Conservation (phyloP, 257 asterid genomes). For the Oldenlandia corymbosa region DNA sequence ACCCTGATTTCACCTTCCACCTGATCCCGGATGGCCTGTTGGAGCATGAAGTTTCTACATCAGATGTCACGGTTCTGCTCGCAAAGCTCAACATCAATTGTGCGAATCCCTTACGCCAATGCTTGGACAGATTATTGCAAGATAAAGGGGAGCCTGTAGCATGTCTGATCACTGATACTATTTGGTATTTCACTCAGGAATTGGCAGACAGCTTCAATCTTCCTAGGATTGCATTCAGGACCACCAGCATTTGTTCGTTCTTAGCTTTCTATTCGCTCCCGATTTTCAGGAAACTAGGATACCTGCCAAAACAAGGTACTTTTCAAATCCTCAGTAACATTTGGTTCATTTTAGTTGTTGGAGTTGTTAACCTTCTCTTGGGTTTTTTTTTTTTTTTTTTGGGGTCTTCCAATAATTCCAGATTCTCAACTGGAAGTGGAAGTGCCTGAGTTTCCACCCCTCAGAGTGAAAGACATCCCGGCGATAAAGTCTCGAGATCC, state of each 20-base stretch:
- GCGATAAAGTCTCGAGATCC: conserved; percentile 15
- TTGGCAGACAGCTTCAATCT: conserved; percentile 15
- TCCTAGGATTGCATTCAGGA: conserved; percentile 28
- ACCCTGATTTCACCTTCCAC: conserved; percentile 24
- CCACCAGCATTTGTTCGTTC: conserved; percentile 23
- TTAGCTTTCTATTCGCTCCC: conserved; percentile 10
- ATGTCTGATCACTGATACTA: conserved; percentile 20
- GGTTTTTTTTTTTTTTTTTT: neutral
- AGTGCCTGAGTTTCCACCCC: conserved; percentile 41
- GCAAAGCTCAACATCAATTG: conserved; percentile 13
- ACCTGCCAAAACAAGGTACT: conserved; percentile 26
- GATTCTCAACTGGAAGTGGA: conserved; percentile 25
- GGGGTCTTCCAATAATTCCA: neutral
- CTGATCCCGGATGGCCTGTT: conserved; percentile 14
- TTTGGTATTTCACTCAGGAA: conserved; percentile 17
- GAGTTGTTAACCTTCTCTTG: too few relatives aligned
- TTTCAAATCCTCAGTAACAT: neutral
- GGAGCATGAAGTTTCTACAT: conserved; percentile 1
- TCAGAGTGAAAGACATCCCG: conserved; percentile 46
- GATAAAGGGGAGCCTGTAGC: conserved; percentile 7
- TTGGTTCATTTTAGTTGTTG: too few relatives aligned
- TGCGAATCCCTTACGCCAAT: conserved; percentile 5
- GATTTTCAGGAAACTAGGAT: conserved; percentile 12
- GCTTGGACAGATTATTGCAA: conserved; percentile 8
- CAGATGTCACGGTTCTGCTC: conserved; percentile 9